Conservation (phyloP, 352 stramenopile genomes). For the Pythium vanterpoolii region DNA sequence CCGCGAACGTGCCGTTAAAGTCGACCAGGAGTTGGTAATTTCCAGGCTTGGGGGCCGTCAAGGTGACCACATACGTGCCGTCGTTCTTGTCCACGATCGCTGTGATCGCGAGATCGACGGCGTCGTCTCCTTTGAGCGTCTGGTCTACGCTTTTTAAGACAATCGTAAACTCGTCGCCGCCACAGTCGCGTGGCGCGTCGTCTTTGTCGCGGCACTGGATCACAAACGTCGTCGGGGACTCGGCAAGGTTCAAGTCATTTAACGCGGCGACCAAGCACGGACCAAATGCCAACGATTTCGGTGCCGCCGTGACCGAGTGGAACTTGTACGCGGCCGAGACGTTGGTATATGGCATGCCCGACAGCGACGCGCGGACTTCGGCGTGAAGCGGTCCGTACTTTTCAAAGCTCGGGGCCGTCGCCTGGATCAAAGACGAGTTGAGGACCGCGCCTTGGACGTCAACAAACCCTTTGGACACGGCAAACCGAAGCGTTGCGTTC, state of each 20-base stretch:
- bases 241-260: constrained; percentile 62
- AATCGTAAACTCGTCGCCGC: constrained; percentile 94
- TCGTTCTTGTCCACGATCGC: constrained; percentile 88
- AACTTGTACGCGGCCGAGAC: constrained; percentile 86
- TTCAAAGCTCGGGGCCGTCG: constrained; percentile 92
- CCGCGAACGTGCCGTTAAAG: constrained; percentile 93
- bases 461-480: constrained; percentile 91
- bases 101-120: constrained; percentile 29
- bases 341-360: constrained; percentile 92
- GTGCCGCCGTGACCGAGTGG: constrained; percentile 91
- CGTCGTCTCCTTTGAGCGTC: constrained; percentile 35
- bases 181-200: constrained; percentile 87
- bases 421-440: constrained; percentile 83
- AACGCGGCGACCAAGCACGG: constrained; percentile 79
- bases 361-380: constrained; percentile 90
- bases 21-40: constrained; percentile 87
- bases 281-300: constrained; percentile 93
- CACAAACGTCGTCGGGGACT: constrained; percentile 83
- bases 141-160: constrained; percentile 41
- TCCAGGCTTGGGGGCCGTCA: constrained; percentile 73
- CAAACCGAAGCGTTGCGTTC: constrained; percentile 88
- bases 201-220: constrained; percentile 92
- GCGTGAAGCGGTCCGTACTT: constrained; percentile 89
- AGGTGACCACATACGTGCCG: constrained; percentile 93
- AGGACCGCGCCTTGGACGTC: constrained; percentile 89